Evolutionary conservation across 441 rosid species (phyloP), one percentile per base, ranked within the genome.

Genomic region (Syzygium malaccense): DNA sequence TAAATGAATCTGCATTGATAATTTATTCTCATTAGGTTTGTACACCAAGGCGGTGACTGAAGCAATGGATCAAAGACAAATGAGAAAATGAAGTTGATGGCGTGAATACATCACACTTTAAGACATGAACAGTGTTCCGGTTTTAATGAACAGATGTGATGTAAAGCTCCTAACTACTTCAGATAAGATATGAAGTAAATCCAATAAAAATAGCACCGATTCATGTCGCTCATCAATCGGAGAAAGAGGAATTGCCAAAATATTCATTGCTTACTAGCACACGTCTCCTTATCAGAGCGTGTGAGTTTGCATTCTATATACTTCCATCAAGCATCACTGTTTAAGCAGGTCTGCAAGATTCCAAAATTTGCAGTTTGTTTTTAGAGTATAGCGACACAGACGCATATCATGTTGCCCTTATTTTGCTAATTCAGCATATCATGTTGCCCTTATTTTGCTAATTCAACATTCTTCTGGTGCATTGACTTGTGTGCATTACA

Each of bases 1-100:
- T 84, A 89, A 90, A 78, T 85, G 80, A 88, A 80, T 92, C 98
- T 96, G 93, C 93, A 92, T 33, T 30, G 80, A 32, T 85, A 88
- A 56, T 68, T 86, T 62, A 55, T 90, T 55, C 53, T 23, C 84
- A 78, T 78, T 78, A 45, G 30, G 54, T 78, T 45, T 78, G 30
- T 78, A 78, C 30, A 45, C 51, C n/a, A 78, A 78, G n/a, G 30
- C 1, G 0, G 19, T 25, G 53, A 48, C 84, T 78, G 84, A 78
- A 78, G 53, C 84, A 45, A 78, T 41, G 84, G 30, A 78, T 45
- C 30, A 78, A 45, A 78, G 84, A 78, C 53, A 78, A 78, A 78
- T 41, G 53, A 78, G 53, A 25, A 45, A 13, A 41, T 25, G 30
- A 78, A 78, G 84, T 78, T 45, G 84, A 78, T 45, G 54, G 30